Percentiles rank a stretch among this genome's conserved stretches.
Evolutionary conservation across 1,139 yeast genomes (phyloP).

Genomic region (Kodamaea sp.): DNA sequence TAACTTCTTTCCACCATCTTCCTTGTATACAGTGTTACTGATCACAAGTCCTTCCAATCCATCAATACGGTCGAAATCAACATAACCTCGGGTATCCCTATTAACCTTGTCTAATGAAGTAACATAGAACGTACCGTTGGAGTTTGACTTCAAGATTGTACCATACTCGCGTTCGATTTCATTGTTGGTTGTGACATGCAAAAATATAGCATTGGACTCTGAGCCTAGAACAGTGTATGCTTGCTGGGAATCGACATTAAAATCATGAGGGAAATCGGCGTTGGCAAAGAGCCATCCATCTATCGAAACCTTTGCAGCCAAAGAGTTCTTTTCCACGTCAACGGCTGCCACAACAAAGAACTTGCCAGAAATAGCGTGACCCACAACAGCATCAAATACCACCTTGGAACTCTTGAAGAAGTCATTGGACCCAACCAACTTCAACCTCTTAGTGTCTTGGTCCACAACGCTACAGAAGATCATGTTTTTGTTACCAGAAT

Average conservation of each 20-base stretch:
- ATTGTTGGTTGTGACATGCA: slow-evolving; percentile 75
- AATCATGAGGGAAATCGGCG: slow-evolving; percentile 75
- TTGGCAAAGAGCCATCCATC: slow-evolving; percentile 83
- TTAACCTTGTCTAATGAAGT: slow-evolving; percentile 73
- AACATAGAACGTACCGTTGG: slow-evolving; percentile 93
- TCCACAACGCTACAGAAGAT: slow-evolving; percentile 60
- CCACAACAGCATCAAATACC: slow-evolving; percentile 56
- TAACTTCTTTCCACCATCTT: slow-evolving; percentile 50
- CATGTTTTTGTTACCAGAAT: slow-evolving; percentile 45
- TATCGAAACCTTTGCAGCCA: slow-evolving; percentile 72
- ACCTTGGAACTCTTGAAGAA: slow-evolving; percentile 43
- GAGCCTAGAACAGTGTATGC: slow-evolving; percentile 88
- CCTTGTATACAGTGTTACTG: slow-evolving; percentile 63
- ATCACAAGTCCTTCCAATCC: slow-evolving; percentile 88
- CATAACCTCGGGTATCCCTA: slow-evolving; percentile 71
- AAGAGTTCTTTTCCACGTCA: slow-evolving; percentile 36
- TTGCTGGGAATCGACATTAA: slow-evolving; percentile 61
- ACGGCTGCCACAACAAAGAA: slow-evolving; percentile 72
- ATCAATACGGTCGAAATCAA: slow-evolving; percentile 84
- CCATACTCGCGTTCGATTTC: slow-evolving; percentile 65
- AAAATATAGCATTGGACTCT: slow-evolving; percentile 68
- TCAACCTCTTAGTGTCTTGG: slow-evolving; percentile 22
- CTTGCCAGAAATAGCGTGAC: slow-evolving; percentile 65
- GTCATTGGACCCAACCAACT: slow-evolving; percentile 54
- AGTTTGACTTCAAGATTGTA: slow-evolving; percentile 82